phyloP scores from a whole-genome alignment of 1,284 basidiomycete genomes.

The Microbotryomycetes sp. region DNA sequence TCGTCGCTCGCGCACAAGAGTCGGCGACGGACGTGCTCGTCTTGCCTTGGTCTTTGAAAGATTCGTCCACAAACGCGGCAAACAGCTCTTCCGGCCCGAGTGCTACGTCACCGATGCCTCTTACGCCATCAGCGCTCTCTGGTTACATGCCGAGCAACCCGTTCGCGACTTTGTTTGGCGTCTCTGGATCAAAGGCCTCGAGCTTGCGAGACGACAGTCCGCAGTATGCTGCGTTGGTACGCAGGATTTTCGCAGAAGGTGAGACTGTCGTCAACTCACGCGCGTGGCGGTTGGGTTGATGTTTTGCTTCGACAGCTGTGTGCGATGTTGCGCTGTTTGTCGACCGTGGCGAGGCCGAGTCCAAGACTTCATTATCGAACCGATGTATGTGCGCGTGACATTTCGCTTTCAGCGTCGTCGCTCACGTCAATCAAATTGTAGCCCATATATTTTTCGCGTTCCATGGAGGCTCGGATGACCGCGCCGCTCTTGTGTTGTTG shows the following conservation, averaged over 20 bases:
- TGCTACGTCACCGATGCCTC: slow-evolving; percentile 12
- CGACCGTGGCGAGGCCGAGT: slow-evolving; percentile 52
- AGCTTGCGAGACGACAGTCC: slow-evolving; percentile 12
- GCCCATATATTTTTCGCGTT: slow-evolving; percentile 75
- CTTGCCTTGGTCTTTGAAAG: slow-evolving; percentile 62
- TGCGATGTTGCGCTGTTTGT: slow-evolving; percentile 65
- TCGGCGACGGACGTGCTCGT: slow-evolving; percentile 64
- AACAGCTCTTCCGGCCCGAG: neutral
- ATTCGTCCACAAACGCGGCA: slow-evolving; percentile 4
- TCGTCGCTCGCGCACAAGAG: slow-evolving; percentile 58
- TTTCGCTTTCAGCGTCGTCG: neutral
- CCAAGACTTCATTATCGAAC: neutral
- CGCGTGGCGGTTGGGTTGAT: too few relatives aligned
- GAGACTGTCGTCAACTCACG: slow-evolving; percentile 10
- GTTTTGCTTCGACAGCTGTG: slow-evolving; percentile 27
- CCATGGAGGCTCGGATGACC: slow-evolving; percentile 87
- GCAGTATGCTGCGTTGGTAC: slow-evolving; percentile 55
- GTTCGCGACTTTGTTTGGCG: slow-evolving; percentile 58
- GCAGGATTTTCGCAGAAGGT: slow-evolving; percentile 61
- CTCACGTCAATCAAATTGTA: slow-evolving; percentile 33
- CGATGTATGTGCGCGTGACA: neutral
- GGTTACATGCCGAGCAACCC: slow-evolving; percentile 41
- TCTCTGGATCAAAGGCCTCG: slow-evolving; percentile 40
- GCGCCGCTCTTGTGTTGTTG: slow-evolving; percentile 68
- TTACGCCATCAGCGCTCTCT: neutral